Conservation (phyloP, 2,329 filamentous ascomycete species). For the Herpotrichia juniperi region DNA sequence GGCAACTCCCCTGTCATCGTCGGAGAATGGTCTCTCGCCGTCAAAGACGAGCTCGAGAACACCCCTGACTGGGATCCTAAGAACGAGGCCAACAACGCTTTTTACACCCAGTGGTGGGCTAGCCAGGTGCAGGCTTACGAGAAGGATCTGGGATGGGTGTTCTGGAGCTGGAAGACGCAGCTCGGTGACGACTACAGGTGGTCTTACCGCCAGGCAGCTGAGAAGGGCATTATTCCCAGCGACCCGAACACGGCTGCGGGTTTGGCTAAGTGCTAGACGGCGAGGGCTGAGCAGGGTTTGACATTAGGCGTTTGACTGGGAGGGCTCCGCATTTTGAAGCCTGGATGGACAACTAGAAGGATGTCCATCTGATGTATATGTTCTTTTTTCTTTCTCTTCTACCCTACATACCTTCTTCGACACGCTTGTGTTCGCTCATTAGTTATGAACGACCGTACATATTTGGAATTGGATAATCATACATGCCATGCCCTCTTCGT, state of each 20-base stretch:
- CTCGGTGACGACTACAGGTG: conserved; percentile 55
- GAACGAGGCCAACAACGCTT: conserved; percentile 45
- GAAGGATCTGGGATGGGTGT: conserved; percentile 61
- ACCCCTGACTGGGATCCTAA: conserved; percentile 51
- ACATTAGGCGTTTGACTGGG: too few relatives aligned
- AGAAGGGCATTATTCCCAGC: conserved; percentile 25
- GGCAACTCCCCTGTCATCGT: conserved; percentile 54
- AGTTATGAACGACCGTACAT: too few relatives aligned
- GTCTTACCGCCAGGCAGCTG: conserved; percentile 53
- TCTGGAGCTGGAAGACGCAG: conserved; percentile 66
- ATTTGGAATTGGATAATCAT: too few relatives aligned
- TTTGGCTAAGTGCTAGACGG: conserved; percentile 15
- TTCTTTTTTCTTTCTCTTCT: too few relatives aligned
- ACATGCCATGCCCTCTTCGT: too few relatives aligned
- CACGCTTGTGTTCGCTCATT: too few relatives aligned
- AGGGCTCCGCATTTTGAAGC: too few relatives aligned
- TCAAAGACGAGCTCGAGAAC: conserved; percentile 57
- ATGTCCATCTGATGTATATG: too few relatives aligned
- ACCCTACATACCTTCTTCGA: too few relatives aligned
- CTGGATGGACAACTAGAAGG: too few relatives aligned
- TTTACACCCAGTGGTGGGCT: conserved; percentile 64
- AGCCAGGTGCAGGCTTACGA: conserved; percentile 64
- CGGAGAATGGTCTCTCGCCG: conserved; percentile 64
- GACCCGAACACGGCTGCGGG: conserved; percentile 16
- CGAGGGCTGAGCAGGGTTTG: too few relatives aligned